Conservation (phyloP, 257 asterid species). For the Solanum chiquidenum region DNA sequence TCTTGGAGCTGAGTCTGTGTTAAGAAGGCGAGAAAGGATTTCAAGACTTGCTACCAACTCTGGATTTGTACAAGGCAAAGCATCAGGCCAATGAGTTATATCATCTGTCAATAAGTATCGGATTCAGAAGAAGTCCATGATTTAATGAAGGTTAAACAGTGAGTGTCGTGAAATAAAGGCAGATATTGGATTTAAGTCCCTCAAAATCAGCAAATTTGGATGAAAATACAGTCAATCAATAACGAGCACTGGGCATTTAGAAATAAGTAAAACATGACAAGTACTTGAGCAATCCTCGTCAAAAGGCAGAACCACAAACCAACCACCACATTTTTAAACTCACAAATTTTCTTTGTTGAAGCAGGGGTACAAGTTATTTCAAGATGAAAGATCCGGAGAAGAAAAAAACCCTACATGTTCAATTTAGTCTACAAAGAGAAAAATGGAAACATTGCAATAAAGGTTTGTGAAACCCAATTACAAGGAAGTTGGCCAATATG, state of each 20-base stretch:
- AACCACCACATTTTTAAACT: not conserved
- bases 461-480: no score
- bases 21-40: not conserved
- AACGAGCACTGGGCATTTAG: no score
- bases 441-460: no score
- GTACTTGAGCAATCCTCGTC: no score
- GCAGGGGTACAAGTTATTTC: not conserved
- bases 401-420: not conserved
- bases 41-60: not conserved
- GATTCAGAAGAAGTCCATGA: not conserved
- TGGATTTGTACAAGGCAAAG: not conserved
- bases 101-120: not conserved
- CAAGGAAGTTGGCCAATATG: no score
- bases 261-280: no score
- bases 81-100: not conserved
- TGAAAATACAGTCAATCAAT: no score
- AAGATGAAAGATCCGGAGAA: not conserved
- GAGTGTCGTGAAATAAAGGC: not conserved
- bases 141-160: no score
- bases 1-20: not conserved
- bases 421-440: no score
- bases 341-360: not conserved
- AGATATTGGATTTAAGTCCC: not conserved
- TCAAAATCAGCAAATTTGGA: no score
- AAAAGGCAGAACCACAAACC: not conserved